phyloP scores from a whole-genome alignment of 108 stramenopile genomes.

The Nitzschia sp. region DNA sequence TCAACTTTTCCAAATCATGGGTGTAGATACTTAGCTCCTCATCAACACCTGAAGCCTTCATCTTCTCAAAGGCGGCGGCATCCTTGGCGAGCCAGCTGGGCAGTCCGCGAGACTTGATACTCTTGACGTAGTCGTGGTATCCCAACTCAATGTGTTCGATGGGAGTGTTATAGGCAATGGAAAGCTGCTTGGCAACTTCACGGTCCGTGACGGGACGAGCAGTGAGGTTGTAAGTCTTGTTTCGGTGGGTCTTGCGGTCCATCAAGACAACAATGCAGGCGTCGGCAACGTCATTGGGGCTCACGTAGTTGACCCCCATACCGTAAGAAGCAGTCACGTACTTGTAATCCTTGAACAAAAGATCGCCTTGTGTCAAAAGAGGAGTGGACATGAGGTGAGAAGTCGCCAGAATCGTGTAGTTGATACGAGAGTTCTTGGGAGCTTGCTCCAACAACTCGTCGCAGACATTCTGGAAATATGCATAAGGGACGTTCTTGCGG shows the following conservation, averaged over 20 bases:
- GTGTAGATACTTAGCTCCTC: conserved; percentile 24
- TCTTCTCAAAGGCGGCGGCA: conserved; percentile 46
- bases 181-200: conserved; percentile 38
- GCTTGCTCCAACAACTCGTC: conserved; percentile 42
- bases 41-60: conserved; percentile 48
- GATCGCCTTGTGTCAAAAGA: conserved; percentile 33
- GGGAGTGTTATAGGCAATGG: conserved; percentile 27
- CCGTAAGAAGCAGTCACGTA: conserved; percentile 50
- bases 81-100: conserved; percentile 47
- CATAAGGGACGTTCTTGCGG: conserved; percentile 42
- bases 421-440: conserved; percentile 23
- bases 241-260: conserved; percentile 43
- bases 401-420: conserved; percentile 50
- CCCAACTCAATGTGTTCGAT: conserved; percentile 41
- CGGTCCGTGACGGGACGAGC: conserved; percentile 45
- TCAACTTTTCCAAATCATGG: conserved; percentile 42
- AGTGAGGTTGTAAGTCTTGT: conserved; percentile 59
- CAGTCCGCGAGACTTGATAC: conserved; percentile 30
- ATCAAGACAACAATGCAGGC: conserved; percentile 46
- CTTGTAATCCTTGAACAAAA: conserved; percentile 32
- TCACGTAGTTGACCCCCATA: conserved; percentile 61
- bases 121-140: conserved; percentile 37
- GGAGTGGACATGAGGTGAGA: conserved; percentile 59
- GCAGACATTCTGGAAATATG: conserved; percentile 40
- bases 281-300: conserved; percentile 65